Percentiles rank a stretch among this genome's conserved stretches.
phyloP scores from a whole-genome alignment of 1,284 basidiomycete species.

The Entoloma clypeatum region DNA sequence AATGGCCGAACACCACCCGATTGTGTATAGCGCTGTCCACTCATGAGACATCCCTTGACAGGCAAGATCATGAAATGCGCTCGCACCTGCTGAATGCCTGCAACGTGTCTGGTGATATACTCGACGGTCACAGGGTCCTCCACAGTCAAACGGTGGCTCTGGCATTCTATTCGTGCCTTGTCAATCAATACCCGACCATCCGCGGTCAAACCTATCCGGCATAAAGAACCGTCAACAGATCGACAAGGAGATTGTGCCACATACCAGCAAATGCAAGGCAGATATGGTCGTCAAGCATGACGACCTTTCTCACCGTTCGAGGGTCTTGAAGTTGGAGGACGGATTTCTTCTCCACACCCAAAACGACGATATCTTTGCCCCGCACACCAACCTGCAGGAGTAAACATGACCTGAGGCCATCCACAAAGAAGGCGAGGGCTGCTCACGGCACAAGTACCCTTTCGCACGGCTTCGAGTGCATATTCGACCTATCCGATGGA shows the following conservation, averaged over 20 bases:
- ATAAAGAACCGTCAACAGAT: conserved; percentile 13
- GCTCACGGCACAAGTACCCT: conserved; percentile 94
- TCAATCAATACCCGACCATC: conserved; percentile 98
- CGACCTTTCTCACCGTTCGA: conserved; percentile 95
- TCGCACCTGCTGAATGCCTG: conserved; percentile 92
- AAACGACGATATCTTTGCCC: conserved; percentile 91
- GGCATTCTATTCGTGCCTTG: conserved; percentile 97
- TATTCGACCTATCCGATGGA: conserved; percentile 82
- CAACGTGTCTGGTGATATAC: conserved; percentile 97
- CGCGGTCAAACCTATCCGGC: conserved; percentile 80
- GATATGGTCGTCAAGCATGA: conserved; percentile 97
- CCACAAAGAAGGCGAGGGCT: not conserved
- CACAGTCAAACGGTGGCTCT: conserved; percentile 95
- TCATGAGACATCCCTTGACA: conserved; percentile 1
- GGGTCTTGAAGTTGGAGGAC: conserved; percentile 97
- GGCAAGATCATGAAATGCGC: not conserved
- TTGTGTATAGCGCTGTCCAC: conserved; percentile 86
- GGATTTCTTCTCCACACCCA: conserved; percentile 99
- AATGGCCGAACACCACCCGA: conserved; percentile 98
- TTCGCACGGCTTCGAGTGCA: conserved; percentile 93
- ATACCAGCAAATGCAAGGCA: conserved; percentile 96
- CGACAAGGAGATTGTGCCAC: conserved; percentile 20
- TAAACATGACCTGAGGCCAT: not conserved
- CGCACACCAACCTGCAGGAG: conserved; percentile 83
- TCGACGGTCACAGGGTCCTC: conserved; percentile 98